Evolutionary conservation across 345 rosid species (phyloP).

Genomic region (Melastoma malabathricum): DNA sequence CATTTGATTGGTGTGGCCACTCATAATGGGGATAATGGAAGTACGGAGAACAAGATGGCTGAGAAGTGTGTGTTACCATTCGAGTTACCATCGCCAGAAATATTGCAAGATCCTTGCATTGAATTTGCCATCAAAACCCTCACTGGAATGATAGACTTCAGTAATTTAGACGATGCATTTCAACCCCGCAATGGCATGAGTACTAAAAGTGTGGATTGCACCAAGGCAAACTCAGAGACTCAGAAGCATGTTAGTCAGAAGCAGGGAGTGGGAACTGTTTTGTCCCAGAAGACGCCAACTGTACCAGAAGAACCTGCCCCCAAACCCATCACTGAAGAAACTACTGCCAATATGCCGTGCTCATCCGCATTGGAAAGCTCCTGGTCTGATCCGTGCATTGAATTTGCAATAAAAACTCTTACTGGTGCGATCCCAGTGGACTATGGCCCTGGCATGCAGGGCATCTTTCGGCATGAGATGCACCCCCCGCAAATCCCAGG

Average conservation of each 20-base stretch:
- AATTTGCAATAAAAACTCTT: conserved; percentile 84
- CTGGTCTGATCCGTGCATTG: conserved; percentile 88
- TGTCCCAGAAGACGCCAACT: conserved; percentile 5
- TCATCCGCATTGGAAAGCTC: conserved; percentile 29
- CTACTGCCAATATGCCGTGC: conserved; percentile 14
- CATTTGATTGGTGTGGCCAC: conserved; percentile 10
- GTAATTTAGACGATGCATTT: conserved; percentile 18
- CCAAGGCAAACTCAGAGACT: conserved; percentile 8
- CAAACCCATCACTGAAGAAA: conserved; percentile 10
- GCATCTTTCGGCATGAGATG: conserved; percentile 20
- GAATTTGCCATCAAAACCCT: conserved; percentile 94
- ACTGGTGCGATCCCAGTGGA: conserved; percentile 68
- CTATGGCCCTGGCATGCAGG: conserved; percentile 21
- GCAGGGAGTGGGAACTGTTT: conserved; percentile 10
- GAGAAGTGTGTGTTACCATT: conserved; percentile 10
- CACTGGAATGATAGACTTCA: conserved; percentile 42
- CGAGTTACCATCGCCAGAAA: conserved; percentile 53
- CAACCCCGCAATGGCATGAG: conserved; percentile 17
- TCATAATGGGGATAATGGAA: conserved; percentile 1
- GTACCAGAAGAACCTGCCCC: conserved; percentile 1
- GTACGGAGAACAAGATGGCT: not conserved
- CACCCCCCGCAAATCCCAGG: conserved; percentile 23
- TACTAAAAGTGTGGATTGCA: conserved; percentile 2
- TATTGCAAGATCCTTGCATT: conserved; percentile 87
- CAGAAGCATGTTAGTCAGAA: conserved; percentile 7